These are phyloP conservation scores for Microsporum ferrugineum DNA, from an alignment of 2,329 filamentous ascomycete genomes.

Conservation along the genomic window DNA sequence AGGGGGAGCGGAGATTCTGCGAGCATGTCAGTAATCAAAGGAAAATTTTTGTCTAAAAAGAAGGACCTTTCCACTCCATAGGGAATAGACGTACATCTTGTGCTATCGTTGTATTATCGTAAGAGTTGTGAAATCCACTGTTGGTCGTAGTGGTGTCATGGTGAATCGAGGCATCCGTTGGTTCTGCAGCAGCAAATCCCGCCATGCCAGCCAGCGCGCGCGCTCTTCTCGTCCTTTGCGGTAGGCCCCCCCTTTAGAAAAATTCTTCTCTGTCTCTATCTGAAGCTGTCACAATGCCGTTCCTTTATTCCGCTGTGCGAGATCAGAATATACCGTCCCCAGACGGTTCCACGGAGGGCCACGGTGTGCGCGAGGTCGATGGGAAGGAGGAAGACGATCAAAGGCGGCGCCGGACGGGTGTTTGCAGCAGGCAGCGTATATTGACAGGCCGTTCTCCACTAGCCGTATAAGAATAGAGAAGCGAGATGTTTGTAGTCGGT, in stretches of 20 bases:
- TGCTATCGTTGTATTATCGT: background rate
- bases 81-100: background rate
- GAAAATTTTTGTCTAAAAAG: background rate
- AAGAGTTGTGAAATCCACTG: background rate
- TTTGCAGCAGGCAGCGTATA: background rate
- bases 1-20: constrained; percentile 2
- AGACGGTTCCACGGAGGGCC: background rate
- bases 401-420: background rate
- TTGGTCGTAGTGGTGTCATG: background rate
- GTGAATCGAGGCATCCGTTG: constrained; percentile 25
- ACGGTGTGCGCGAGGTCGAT: background rate
- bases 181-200: constrained; percentile 30
- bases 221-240: background rate
- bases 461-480: background rate
- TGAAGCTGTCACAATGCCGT: background rate
- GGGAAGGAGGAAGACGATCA: background rate
- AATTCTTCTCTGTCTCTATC: background rate
- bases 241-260: background rate
- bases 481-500: background rate
- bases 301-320: background rate
- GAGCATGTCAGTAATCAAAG: background rate
- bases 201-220: constrained; percentile 25
- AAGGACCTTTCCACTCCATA: background rate
- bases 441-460: background rate
- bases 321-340: background rate